phyloP scores from a whole-genome alignment of 192 early-diverging fungal genomes.

The Linderina pennispora region DNA sequence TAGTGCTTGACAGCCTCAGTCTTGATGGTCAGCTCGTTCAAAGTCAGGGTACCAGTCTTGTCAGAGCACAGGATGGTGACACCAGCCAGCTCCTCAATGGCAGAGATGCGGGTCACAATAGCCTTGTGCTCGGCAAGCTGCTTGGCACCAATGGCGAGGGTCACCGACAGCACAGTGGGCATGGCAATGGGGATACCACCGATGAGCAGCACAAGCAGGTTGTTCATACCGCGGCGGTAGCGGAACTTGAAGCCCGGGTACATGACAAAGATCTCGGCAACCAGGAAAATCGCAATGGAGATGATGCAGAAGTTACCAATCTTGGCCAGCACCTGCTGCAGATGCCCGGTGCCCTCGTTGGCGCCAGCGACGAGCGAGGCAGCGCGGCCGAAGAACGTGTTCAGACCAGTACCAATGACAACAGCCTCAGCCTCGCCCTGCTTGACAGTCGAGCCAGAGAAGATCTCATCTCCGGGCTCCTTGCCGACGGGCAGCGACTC shows the following conservation, averaged over 20 bases:
- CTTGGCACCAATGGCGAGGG: conserved; percentile 73
- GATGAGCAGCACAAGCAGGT: conserved; percentile 70
- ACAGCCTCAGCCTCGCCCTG: conserved; percentile 74
- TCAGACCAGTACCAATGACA: conserved; percentile 72
- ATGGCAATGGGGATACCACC: conserved; percentile 80
- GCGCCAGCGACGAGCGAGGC: conserved; percentile 69
- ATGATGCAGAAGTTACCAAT: conserved; percentile 74
- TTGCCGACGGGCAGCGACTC: conserved; percentile 69
- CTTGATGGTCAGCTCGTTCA: conserved; percentile 76
- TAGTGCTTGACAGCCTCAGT: conserved; percentile 64
- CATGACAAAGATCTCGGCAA: conserved; percentile 66
- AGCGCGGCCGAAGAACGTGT: conserved; percentile 81
- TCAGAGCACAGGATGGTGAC: conserved; percentile 85
- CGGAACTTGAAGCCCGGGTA: conserved; percentile 60
- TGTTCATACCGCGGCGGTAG: conserved; percentile 74
- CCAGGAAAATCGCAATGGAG: conserved; percentile 66
- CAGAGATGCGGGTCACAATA: conserved; percentile 73
- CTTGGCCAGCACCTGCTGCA: conserved; percentile 66
- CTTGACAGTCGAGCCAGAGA: conserved; percentile 75
- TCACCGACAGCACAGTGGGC: conserved; percentile 74
- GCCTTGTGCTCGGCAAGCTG: conserved; percentile 80
- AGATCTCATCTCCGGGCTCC: conserved; percentile 63
- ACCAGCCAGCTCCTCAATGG: conserved; percentile 75
- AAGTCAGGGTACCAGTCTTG: conserved; percentile 93
- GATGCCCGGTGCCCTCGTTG: conserved; percentile 67